Evolutionary conservation across 2,329 filamentous ascomycete species (phyloP).

Genomic region (Cordyceps pruinosa): DNA sequence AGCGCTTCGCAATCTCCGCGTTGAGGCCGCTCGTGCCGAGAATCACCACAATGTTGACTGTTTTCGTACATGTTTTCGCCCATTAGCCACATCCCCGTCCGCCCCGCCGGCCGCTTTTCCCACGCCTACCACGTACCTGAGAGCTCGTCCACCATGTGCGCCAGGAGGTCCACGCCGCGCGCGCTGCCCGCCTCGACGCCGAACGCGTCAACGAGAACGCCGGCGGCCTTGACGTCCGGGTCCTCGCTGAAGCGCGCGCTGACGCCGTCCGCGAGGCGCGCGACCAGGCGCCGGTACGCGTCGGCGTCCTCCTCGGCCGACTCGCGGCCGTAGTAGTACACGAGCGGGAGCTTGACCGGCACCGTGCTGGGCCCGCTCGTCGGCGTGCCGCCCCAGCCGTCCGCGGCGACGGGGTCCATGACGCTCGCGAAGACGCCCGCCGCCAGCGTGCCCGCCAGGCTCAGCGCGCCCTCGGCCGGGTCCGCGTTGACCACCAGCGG

Average conservation of each 20-base stretch:
- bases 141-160: conserved; percentile 61
- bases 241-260: conserved; percentile 74
- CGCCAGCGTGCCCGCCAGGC: conserved; percentile 73
- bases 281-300: conserved; percentile 67
- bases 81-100: not conserved
- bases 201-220: conserved; percentile 80
- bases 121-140: conserved; percentile 33
- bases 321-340: conserved; percentile 77
- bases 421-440: conserved; percentile 82
- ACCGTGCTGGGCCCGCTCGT: conserved; percentile 84
- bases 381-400: conserved; percentile 83
- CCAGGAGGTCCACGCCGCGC: conserved; percentile 66
- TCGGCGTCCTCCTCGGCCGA: conserved; percentile 65
- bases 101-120: not conserved
- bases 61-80: conserved; percentile 31
- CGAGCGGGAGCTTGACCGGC: conserved; percentile 85
- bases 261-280: conserved; percentile 70
- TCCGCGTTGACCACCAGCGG: conserved; percentile 82
- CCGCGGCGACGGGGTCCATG: conserved; percentile 71
- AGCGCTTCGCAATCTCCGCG: conserved; percentile 65
- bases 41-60: conserved; percentile 74
- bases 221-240: conserved; percentile 59
- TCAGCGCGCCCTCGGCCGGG: conserved; percentile 70
- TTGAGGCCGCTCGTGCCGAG: conserved; percentile 73
- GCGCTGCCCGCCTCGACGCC: conserved; percentile 60